Percentiles rank a stretch among this genome's conserved stretches.
phyloP scores from a whole-genome alignment of 306 rosid species.

The Mucuna pruriens region DNA sequence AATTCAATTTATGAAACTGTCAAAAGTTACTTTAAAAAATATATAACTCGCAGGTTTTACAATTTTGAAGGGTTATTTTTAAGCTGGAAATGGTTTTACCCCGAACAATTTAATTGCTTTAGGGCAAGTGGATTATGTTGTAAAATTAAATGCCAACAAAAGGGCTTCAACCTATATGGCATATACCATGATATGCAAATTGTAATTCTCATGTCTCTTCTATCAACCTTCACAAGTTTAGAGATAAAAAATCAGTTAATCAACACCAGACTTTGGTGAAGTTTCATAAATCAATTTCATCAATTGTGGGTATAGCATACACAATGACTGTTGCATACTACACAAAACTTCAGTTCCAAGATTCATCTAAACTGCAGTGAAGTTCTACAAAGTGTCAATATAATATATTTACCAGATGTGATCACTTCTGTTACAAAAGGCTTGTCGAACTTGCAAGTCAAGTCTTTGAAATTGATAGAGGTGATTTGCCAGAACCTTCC shows the following conservation, averaged over 20 bases:
- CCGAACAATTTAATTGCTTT: background rate
- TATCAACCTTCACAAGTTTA: conserved; percentile 24
- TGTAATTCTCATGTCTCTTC: background rate
- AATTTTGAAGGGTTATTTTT: background rate
- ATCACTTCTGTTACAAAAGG: conserved; percentile 35
- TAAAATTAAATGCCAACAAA: background rate
- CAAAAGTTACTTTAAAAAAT: background rate
- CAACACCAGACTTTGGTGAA: conserved; percentile 10
- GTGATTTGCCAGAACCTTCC: conserved; percentile 55
- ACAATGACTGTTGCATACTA: conserved; percentile 18
- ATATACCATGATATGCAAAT: conserved; percentile 21
- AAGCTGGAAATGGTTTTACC: background rate
- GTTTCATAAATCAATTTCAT: conserved; percentile 22
- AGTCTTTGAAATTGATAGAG: conserved; percentile 47
- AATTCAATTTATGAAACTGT: background rate
- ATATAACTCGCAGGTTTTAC: background rate
- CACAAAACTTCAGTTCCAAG: conserved; percentile 19
- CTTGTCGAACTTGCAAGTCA: conserved; percentile 24
- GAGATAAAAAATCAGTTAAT: background rate
- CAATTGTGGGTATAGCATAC: conserved; percentile 23
- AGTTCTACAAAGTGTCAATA: conserved; percentile 38
- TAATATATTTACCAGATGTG: conserved; percentile 45
- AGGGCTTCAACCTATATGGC: background rate
- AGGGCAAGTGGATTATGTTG: background rate
- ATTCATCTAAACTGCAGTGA: conserved; percentile 33